Base-by-base conservation (phyloP, 306 rosid genomes). In the Sphenostylis stenocarpa region DNA sequence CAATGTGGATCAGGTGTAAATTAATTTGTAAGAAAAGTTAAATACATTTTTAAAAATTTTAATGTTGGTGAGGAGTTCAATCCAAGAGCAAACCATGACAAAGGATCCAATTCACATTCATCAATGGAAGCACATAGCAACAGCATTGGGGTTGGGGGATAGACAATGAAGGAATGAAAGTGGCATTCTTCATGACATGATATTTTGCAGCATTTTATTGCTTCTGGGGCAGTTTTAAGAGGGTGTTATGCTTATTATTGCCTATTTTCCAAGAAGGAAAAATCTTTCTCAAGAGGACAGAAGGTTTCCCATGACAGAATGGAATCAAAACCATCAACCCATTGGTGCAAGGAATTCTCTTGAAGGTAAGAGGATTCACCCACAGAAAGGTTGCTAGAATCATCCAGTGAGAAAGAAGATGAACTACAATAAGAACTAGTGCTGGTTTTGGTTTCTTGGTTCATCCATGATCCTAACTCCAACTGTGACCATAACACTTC, bases 401-500 rank as follows among this genome's bases (percentile, higher is more conserved):
- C 85, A 39, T 89, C 91, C 66, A 86, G 12, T 29, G 95, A 89
- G 73, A 88, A 56, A 56, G 93, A 89, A 17, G 93, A 89, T 16
- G 51, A 45, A 15, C 82, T 76, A 58, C 77, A 81, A 60, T 82
- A 65, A n/a, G 91, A 89, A 60, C 77, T 79, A 17, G 77, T 61
- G 33, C 77, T 84, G 17, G 67, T 70, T 68, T 79, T 77, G 47
- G 53, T 84, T 77, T 84, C 91, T 85, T 84, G 89, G 60, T 45
- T 75, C 79, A 80, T 65, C 96, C 89, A 85, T 71, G 86, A 60
- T 44, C 73, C 92, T 26, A 85, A 73, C 20, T 86, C 90, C 64
- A 85, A 41, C 26, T 83, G 74, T 73, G 89, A 80, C 41, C 80
- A 85, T 21, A 84, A 36, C 68, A 77, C 72, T 48, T 87, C 93